Conservation (phyloP, 2,329 filamentous ascomycete genomes). For the Aureobasidium sp. region DNA sequence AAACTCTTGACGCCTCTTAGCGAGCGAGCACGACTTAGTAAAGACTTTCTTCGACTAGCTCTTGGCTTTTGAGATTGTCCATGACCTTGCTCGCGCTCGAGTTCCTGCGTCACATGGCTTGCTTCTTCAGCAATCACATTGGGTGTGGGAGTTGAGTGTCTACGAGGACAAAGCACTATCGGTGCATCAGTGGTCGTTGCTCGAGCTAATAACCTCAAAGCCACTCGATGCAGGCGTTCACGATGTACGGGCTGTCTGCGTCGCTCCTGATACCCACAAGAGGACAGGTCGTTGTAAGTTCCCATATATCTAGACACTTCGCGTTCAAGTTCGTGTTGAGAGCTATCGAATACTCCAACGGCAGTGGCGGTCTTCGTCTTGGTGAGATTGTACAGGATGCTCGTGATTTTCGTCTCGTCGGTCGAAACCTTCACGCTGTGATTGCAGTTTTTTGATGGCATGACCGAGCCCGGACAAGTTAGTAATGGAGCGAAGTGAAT, state of each 20-base stretch:
- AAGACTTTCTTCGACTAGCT: not conserved
- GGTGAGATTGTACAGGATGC: not conserved
- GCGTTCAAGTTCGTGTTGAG: not conserved
- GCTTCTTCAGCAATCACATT: not conserved
- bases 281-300: not conserved
- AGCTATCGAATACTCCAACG: not conserved
- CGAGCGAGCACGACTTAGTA: conserved; percentile 1
- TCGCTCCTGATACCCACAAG: not conserved
- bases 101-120: not conserved
- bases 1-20: not conserved
- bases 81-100: not conserved
- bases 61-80: not conserved
- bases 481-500: not conserved
- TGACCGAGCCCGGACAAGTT: not conserved
- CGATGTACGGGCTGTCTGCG: not conserved
- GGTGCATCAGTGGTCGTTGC: not conserved
- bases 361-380: not conserved
- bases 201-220: not conserved
- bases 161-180: not conserved
- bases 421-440: not conserved
- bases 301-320: not conserved
- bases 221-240: not conserved
- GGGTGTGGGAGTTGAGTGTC: not conserved
- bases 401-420: too few relatives aligned
- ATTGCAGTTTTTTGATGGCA: too few relatives aligned